Conservation (phyloP, 2,329 filamentous ascomycete species). For the Colletotrichum acutatum region DNA sequence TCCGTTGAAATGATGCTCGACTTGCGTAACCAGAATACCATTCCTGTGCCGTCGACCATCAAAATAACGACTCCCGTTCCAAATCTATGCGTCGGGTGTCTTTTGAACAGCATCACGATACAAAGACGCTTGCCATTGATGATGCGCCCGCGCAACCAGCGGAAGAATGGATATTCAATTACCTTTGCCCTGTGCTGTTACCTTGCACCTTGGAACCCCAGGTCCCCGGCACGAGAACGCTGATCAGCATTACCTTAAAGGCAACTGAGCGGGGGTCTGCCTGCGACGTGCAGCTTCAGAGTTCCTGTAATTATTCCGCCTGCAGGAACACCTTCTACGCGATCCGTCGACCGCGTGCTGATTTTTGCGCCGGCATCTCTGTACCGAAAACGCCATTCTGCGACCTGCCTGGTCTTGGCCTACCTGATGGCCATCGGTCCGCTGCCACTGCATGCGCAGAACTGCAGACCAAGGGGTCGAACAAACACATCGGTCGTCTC, state of each 20-base stretch:
- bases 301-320: slow-evolving; percentile 26
- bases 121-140: neutral
- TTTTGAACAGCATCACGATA: neutral
- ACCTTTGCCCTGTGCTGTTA: neutral
- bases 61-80: neutral
- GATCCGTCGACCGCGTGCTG: neutral
- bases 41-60: neutral
- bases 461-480: neutral
- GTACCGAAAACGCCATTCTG: neutral
- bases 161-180: slow-evolving; percentile 11
- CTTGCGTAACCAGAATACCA: neutral
- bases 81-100: neutral
- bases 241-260: slow-evolving; percentile 26
- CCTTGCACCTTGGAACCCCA: neutral
- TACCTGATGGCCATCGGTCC: neutral
- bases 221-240: slow-evolving; percentile 1
- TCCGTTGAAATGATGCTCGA: slow-evolving; percentile 1
- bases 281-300: slow-evolving; percentile 7
- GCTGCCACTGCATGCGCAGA: neutral
- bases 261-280: slow-evolving; percentile 20
- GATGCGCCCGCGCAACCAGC: neutral
- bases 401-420: slow-evolving; percentile 13
- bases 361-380: neutral
- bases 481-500: neutral
- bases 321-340: slow-evolving; percentile 16